Base-by-base conservation (phyloP, 177 flowering plant species). In the Vitis hybrid region DNA sequence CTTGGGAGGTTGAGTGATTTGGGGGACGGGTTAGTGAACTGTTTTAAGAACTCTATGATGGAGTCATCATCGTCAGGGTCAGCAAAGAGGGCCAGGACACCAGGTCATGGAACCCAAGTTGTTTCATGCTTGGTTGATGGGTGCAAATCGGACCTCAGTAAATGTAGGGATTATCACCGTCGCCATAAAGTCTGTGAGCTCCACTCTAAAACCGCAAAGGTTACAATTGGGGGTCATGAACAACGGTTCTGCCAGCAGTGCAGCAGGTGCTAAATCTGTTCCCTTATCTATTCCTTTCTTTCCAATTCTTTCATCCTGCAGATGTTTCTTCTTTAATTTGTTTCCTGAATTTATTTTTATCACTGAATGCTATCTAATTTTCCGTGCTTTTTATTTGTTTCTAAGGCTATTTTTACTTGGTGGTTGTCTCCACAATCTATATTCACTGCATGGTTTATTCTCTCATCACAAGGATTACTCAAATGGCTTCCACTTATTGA, bases 241-340 rank as follows among this genome's bases (percentile, higher is more conserved):
- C 97, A 87, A 66, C 80, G 98, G 14, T 94, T 94, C 70, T 94
- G 98, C 75, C 97, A 92, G 82, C 98, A 92, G 75, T 94, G 97
- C 77, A 92, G 97, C 84, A 87, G 93, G 98, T 94, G 76, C 45
- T 39, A 39, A 39, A 39, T 39, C 45, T 39, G 45, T 39, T 39
- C 45, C 45, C 45, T 6, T 39, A 39, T 39, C 45, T 26, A 26
- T 26, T 26, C 29, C 20, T 20, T 52, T 13, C 31, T 49, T 22
- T 57, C 29, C 29, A 26, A 0, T 26, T 26, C 29, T 26, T 26
- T 26, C 29, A 26, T 26, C 29, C 29, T 26, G 29, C 29, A 26
- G 29, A 26, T 26, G 29, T 26, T 26, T 26, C 29, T 54, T 12
- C 9, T 15, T 63, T 2, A 10, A 10, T 16, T 14, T 9, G 1